Percentiles rank a stretch among this genome's conserved stretches.
Evolutionary conservation across 768 basidiomycete species (phyloP).

Genomic region (Boletellus ananas): DNA sequence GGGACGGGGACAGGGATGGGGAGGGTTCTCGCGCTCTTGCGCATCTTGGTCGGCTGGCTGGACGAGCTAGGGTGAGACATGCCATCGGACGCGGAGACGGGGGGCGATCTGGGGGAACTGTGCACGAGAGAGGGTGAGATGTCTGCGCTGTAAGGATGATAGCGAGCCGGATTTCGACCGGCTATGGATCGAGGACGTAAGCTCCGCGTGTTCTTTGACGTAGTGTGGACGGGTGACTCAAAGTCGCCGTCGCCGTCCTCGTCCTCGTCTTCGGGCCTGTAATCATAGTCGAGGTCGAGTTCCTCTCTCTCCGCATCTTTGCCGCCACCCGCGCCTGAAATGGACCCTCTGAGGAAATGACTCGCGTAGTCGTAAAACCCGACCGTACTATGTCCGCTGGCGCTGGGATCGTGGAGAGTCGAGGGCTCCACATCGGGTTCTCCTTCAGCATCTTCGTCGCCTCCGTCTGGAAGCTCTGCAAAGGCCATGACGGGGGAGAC

Average conservation of each 20-base stretch:
- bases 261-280: slow-evolving; percentile 27
- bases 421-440: slow-evolving; percentile 30
- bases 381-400: slow-evolving; percentile 29
- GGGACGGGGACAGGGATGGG: slow-evolving; percentile 62
- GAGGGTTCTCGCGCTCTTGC: slow-evolving; percentile 38
- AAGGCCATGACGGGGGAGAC: slow-evolving; percentile 31
- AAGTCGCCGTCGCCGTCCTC: slow-evolving; percentile 34
- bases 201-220: slow-evolving; percentile 37
- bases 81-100: slow-evolving; percentile 23
- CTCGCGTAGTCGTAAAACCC: slow-evolving; percentile 22
- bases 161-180: slow-evolving; percentile 32
- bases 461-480: slow-evolving; percentile 25
- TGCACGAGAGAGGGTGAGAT: slow-evolving; percentile 30
- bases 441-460: slow-evolving; percentile 37
- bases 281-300: slow-evolving; percentile 29
- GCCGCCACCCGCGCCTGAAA: slow-evolving; percentile 22
- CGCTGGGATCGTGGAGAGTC: slow-evolving; percentile 18
- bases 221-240: slow-evolving; percentile 26
- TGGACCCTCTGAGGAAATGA: slow-evolving; percentile 16
- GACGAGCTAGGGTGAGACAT: slow-evolving; percentile 26
- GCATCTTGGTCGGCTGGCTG: slow-evolving; percentile 25
- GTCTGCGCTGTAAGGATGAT: slow-evolving; percentile 30
- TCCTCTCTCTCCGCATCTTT: slow-evolving; percentile 28
- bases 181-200: slow-evolving; percentile 35
- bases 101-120: slow-evolving; percentile 30